These are phyloP conservation scores for Claviceps pazoutovae DNA, from an alignment of 2,329 filamentous ascomycete species.

Conservation along the genomic window DNA sequence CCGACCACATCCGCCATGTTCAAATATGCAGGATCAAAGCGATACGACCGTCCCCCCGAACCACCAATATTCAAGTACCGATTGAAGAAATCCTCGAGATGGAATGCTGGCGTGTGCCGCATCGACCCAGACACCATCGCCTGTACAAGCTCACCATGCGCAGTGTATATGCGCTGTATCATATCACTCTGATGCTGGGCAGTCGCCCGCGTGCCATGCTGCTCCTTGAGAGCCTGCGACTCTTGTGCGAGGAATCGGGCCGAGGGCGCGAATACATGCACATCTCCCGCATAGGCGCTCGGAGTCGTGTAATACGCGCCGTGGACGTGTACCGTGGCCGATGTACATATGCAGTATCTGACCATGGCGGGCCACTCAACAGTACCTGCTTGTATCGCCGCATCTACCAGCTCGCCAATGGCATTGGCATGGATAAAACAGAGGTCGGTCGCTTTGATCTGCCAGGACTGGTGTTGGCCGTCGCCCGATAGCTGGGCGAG, in stretches of 20 bases:
- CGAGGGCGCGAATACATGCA: slow-evolving; percentile 47
- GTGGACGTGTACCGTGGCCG: slow-evolving; percentile 78
- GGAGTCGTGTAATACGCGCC: slow-evolving; percentile 61
- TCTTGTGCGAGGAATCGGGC: slow-evolving; percentile 61
- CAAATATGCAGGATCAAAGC: slow-evolving; percentile 62
- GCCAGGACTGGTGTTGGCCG: slow-evolving; percentile 82
- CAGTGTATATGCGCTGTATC: slow-evolving; percentile 61
- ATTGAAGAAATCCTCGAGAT: slow-evolving; percentile 79
- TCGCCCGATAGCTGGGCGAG: slow-evolving; percentile 65
- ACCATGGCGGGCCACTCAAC: slow-evolving; percentile 81
- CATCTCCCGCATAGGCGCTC: slow-evolving; percentile 30
- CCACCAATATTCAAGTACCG: slow-evolving; percentile 50
- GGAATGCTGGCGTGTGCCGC: slow-evolving; percentile 65
- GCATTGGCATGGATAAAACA: slow-evolving; percentile 80
- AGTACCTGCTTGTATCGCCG: slow-evolving; percentile 58
- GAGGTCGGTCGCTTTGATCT: slow-evolving; percentile 79
- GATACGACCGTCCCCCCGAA: slow-evolving; percentile 43
- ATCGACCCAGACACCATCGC: slow-evolving; percentile 50
- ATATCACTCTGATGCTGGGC: slow-evolving; percentile 71
- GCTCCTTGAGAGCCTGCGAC: slow-evolving; percentile 65
- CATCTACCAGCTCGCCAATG: slow-evolving; percentile 68
- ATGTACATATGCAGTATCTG: slow-evolving; percentile 75
- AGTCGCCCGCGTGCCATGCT: slow-evolving; percentile 62
- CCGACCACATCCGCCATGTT: slow-evolving; percentile 53
- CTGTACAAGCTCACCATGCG: slow-evolving; percentile 70